These are phyloP conservation scores for Eucalyptus paniculata DNA, from an alignment of 345 rosid species.

Conservation along the genomic window DNA sequence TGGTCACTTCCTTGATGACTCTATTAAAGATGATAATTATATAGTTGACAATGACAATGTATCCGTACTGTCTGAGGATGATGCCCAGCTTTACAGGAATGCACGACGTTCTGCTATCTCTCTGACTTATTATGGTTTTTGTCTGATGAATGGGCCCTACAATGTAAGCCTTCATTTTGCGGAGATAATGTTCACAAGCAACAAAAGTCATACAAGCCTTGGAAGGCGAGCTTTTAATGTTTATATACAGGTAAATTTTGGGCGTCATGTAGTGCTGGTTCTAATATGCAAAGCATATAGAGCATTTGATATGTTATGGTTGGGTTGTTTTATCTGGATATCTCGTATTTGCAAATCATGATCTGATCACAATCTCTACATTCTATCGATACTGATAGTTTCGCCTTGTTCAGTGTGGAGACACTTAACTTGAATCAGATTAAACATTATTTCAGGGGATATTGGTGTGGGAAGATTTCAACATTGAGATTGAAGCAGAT, in stretches of 20 bases:
- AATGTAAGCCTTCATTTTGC: slow-evolving; percentile 64
- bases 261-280: neutral
- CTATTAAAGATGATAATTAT: neutral
- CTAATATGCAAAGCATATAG: neutral
- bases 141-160: slow-evolving; percentile 29
- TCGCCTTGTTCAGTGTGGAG: neutral
- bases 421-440: rapidly evolving
- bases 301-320: neutral
- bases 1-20: neutral
- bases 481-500: slow-evolving; percentile 34
- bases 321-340: neutral
- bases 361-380: neutral
- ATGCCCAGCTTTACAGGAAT: neutral
- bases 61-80: neutral
- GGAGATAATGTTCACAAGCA: slow-evolving; percentile 32
- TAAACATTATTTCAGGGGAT: slow-evolving; percentile 20
- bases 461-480: slow-evolving; percentile 32
- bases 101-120: slow-evolving; percentile 24
- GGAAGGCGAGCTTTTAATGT: slow-evolving; percentile 60
- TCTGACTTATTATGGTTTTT: slow-evolving; percentile 36
- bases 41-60: neutral
- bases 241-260: slow-evolving; percentile 38
- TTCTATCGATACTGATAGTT: neutral
- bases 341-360: neutral
- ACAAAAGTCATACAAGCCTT: slow-evolving; percentile 12